A percentile compares a stretch with the other conserved stretches of the same genome.
Conservation (phyloP, 2,329 filamentous ascomycete genomes). For the Cladophialophora exuberans region DNA sequence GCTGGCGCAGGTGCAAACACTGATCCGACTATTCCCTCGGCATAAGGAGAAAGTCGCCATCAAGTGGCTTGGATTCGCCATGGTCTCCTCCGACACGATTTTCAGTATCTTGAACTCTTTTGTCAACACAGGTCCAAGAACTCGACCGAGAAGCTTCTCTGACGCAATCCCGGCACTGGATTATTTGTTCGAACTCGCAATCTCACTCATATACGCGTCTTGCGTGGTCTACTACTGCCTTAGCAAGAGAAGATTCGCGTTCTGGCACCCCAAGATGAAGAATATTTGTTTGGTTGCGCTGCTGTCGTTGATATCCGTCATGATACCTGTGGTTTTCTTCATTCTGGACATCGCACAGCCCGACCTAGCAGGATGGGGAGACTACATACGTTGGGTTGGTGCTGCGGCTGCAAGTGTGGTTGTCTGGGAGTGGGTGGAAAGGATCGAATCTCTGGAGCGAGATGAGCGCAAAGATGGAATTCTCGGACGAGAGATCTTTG, state of each 20-base stretch:
- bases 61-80: slow-evolving; percentile 95
- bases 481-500: slow-evolving; percentile 85
- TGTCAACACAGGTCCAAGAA: slow-evolving; percentile 58
- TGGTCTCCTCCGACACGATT: slow-evolving; percentile 86
- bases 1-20: slow-evolving; percentile 94
- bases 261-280: slow-evolving; percentile 86
- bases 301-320: slow-evolving; percentile 77
- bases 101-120: slow-evolving; percentile 95
- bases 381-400: slow-evolving; percentile 96
- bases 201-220: slow-evolving; percentile 85
- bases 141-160: slow-evolving; percentile 74
- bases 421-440: slow-evolving; percentile 97
- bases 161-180: slow-evolving; percentile 89
- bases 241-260: slow-evolving; percentile 90
- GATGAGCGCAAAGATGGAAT: slow-evolving; percentile 95
- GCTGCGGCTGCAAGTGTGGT: slow-evolving; percentile 93
- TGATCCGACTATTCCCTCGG: slow-evolving; percentile 92
- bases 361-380: slow-evolving; percentile 87
- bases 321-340: slow-evolving; percentile 91
- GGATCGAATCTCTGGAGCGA: slow-evolving; percentile 87
- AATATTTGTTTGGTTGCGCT: slow-evolving; percentile 82
- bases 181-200: slow-evolving; percentile 85
- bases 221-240: slow-evolving; percentile 93
- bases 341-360: slow-evolving; percentile 86
- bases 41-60: slow-evolving; percentile 98